Conservation (phyloP, 2,329 filamentous ascomycete species). For the Cadophora sp. region DNA sequence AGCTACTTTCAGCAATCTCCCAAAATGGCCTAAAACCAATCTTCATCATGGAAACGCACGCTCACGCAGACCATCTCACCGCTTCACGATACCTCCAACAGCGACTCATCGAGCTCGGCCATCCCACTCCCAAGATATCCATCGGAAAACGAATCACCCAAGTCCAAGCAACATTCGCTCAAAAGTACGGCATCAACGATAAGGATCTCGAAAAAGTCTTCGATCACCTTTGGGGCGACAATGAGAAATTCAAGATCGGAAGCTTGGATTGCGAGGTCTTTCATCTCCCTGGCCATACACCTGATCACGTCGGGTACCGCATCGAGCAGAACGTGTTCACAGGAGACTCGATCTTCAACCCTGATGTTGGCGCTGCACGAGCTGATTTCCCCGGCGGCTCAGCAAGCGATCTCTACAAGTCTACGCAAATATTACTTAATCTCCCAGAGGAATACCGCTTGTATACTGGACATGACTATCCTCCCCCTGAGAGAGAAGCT, state of each 20-base stretch:
- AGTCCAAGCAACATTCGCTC: conserved; percentile 58
- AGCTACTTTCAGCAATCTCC: conserved; percentile 53
- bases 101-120: conserved; percentile 43
- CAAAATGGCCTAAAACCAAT: conserved; percentile 56
- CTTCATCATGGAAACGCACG: conserved; percentile 67
- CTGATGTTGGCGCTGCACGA: conserved; percentile 58
- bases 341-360: conserved; percentile 60
- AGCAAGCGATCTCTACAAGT: conserved; percentile 52
- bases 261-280: conserved; percentile 53
- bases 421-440: conserved; percentile 51
- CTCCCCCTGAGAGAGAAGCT: conserved; percentile 40
- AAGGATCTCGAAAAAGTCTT: conserved; percentile 57
- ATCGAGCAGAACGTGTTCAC: conserved; percentile 59
- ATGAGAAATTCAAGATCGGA: conserved; percentile 60
- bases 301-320: conserved; percentile 65
- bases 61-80: conserved; percentile 66
- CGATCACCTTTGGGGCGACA: conserved; percentile 57
- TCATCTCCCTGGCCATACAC: conserved; percentile 66
- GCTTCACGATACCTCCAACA: conserved; percentile 63
- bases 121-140: conserved; percentile 52
- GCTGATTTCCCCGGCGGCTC: conserved; percentile 62
- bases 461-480: conserved; percentile 64
- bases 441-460: conserved; percentile 54
- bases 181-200: conserved; percentile 53
- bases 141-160: conserved; percentile 61